Evolutionary conservation across 257 asterid genomes (phyloP).

Genomic region (Solanum bulbocastanum): DNA sequence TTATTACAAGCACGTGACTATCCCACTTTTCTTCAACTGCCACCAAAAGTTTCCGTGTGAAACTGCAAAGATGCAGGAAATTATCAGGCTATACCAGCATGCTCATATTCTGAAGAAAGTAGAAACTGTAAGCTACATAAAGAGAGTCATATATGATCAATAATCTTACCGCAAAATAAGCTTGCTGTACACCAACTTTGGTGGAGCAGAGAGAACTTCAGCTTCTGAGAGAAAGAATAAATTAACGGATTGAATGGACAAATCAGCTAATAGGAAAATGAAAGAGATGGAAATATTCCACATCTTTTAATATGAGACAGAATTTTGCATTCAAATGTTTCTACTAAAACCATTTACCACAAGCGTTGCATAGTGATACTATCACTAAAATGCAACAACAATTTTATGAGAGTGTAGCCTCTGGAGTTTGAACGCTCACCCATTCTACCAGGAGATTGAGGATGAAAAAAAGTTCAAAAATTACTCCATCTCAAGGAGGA

Average conservation of each 20-base stretch:
- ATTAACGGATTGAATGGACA: neutral
- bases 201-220: slow-evolving; percentile 91
- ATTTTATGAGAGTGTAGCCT: neutral
- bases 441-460: neutral
- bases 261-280: neutral
- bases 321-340: neutral
- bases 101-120: neutral
- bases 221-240: slow-evolving; percentile 44
- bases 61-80: slow-evolving; percentile 38
- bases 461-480: neutral
- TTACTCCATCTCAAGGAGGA: neutral
- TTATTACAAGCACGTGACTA: slow-evolving; percentile 57
- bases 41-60: slow-evolving; percentile 72
- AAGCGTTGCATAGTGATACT: neutral
- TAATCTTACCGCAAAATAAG: slow-evolving; percentile 62
- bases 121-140: neutral
- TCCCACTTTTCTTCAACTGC: slow-evolving; percentile 90
- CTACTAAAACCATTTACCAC: neutral
- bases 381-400: neutral
- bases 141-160: neutral
- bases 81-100: slow-evolving; percentile 2
- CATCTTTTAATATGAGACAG: neutral
- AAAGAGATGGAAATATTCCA: neutral
- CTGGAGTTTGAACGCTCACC: neutral
- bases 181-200: slow-evolving; percentile 93